A percentile compares a stretch with the other conserved stretches of the same genome.
phyloP scores from a whole-genome alignment of 345 rosid genomes.

The Trapa incisa region DNA sequence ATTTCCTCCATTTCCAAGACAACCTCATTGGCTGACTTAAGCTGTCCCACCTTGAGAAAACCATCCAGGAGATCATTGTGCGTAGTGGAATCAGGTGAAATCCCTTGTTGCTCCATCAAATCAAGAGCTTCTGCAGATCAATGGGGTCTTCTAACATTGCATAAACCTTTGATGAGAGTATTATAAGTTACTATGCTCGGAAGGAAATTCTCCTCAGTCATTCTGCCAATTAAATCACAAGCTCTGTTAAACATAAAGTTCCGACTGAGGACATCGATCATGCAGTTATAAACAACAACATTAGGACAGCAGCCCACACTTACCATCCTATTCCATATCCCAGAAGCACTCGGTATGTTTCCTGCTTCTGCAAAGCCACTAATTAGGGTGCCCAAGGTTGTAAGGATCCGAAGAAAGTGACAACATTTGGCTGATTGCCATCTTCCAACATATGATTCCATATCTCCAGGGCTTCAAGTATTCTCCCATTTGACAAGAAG shows the following conservation, averaged over 20 bases:
- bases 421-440: slow-evolving; percentile 39
- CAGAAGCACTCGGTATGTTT: slow-evolving; percentile 44
- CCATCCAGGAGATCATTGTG: slow-evolving; percentile 63
- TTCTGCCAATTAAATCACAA: slow-evolving; percentile 43
- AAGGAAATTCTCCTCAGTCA: slow-evolving; percentile 42
- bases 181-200: slow-evolving; percentile 61
- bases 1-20: slow-evolving; percentile 35
- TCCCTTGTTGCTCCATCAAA: slow-evolving; percentile 38
- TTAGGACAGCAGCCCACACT: slow-evolving; percentile 51
- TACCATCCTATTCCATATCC: slow-evolving; percentile 79
- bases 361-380: slow-evolving; percentile 64
- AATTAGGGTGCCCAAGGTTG: slow-evolving; percentile 56
- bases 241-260: slow-evolving; percentile 54
- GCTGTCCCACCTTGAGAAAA: slow-evolving; percentile 31
- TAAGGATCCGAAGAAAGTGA: slow-evolving; percentile 43
- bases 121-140: slow-evolving; percentile 41
- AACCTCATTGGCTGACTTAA: slow-evolving; percentile 33
- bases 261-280: slow-evolving; percentile 65
- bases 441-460: slow-evolving; percentile 50
- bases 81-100: slow-evolving; percentile 49
- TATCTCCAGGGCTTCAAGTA: slow-evolving; percentile 40
- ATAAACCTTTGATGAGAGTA: slow-evolving; percentile 55
- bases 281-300: slow-evolving; percentile 67
- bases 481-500: slow-evolving; percentile 36
- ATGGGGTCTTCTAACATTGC: slow-evolving; percentile 45